Evolutionary conservation across 2,329 filamentous ascomycete species (phyloP).

Genomic region (Phyllosticta paracitricarpa): DNA sequence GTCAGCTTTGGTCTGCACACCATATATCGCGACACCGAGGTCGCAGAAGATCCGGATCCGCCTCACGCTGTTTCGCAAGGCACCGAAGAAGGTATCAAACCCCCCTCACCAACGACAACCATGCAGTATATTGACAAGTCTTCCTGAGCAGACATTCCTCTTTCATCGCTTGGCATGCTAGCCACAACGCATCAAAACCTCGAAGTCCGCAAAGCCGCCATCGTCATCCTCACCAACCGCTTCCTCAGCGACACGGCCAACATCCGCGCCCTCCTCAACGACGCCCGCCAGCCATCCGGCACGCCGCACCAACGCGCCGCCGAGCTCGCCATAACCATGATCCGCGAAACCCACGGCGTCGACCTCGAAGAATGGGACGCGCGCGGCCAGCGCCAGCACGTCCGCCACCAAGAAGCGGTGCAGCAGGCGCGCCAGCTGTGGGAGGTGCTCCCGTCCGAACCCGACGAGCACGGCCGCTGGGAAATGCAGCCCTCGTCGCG

Average conservation of each 20-base stretch:
- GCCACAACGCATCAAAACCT: slow-evolving; percentile 29
- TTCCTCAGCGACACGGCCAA: slow-evolving; percentile 16
- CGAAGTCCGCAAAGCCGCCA: slow-evolving; percentile 30
- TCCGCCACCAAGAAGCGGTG: background rate
- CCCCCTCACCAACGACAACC: slow-evolving; percentile 37
- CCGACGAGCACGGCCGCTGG: background rate
- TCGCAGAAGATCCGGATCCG: slow-evolving; percentile 58
- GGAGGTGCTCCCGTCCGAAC: background rate
- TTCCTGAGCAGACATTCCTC: slow-evolving; percentile 26
- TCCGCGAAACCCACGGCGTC: slow-evolving; percentile 6
- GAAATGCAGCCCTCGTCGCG: background rate
- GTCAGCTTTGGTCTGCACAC: slow-evolving; percentile 50
- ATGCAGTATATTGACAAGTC: slow-evolving; percentile 23
- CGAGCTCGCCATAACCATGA: slow-evolving; percentile 6
- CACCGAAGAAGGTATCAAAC: slow-evolving; percentile 54
- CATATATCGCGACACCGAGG: slow-evolving; percentile 54
- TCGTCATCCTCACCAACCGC: slow-evolving; percentile 1
- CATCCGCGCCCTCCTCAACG: slow-evolving; percentile 26
- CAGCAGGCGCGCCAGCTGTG: background rate
- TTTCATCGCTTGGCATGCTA: slow-evolving; percentile 31
- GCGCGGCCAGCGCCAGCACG: background rate
- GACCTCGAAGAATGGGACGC: slow-evolving; percentile 7
- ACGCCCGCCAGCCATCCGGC: slow-evolving; percentile 4
- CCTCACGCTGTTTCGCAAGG: slow-evolving; percentile 38
- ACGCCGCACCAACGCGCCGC: slow-evolving; percentile 4